These are phyloP conservation scores for Blastobotrys attinorum DNA, from an alignment of 805 yeast genomes.

Conservation along the genomic window DNA sequence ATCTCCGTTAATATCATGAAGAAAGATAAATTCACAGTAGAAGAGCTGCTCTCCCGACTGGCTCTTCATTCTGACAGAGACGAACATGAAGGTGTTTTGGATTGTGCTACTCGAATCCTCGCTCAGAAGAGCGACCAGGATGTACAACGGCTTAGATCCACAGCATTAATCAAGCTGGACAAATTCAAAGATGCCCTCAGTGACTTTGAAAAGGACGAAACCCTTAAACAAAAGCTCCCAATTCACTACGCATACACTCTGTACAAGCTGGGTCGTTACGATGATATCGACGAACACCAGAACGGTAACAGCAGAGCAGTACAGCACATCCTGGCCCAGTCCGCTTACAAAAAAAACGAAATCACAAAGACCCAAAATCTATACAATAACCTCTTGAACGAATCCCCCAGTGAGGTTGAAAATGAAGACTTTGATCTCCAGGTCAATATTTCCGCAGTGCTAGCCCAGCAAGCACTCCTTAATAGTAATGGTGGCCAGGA, in stretches of 20 bases:
- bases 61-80: slow-evolving; percentile 29
- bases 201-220: slow-evolving; percentile 28
- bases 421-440: slow-evolving; percentile 45
- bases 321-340: slow-evolving; percentile 47
- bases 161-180: slow-evolving; percentile 55
- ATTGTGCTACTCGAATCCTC: slow-evolving; percentile 14
- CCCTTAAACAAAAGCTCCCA: slow-evolving; percentile 7
- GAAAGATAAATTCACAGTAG: slow-evolving; percentile 9
- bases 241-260: slow-evolving; percentile 51
- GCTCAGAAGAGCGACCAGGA: slow-evolving; percentile 21
- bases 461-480: slow-evolving; percentile 33
- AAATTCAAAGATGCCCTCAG: slow-evolving; percentile 42
- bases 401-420: slow-evolving; percentile 22
- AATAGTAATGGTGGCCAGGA: background rate
- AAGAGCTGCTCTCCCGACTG: slow-evolving; percentile 30
- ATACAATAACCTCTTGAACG: slow-evolving; percentile 34
- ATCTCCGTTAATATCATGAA: background rate
- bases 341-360: slow-evolving; percentile 42
- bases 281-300: slow-evolving; percentile 15
- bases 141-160: slow-evolving; percentile 38
- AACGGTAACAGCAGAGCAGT: slow-evolving; percentile 27
- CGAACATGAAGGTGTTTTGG: slow-evolving; percentile 18
- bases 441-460: slow-evolving; percentile 56
- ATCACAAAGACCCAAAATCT: slow-evolving; percentile 36
- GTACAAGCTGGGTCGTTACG: slow-evolving; percentile 47